Percentiles rank a stretch among this genome's conserved stretches.
Conservation (phyloP, 2,329 filamentous ascomycete species). For the Macroventuria anomochaeta region DNA sequence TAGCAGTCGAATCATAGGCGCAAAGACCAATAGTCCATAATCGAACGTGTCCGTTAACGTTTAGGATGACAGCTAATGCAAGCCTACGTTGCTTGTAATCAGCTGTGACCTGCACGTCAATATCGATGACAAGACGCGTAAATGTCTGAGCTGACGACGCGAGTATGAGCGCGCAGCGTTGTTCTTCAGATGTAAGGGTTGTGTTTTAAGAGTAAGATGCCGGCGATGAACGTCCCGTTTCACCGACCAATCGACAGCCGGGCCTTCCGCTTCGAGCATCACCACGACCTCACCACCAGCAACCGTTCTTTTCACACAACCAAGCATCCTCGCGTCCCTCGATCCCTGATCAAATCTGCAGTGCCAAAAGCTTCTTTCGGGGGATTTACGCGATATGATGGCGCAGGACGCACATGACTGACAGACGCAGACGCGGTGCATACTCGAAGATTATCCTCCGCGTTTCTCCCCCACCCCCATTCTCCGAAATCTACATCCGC, state of each 20-base stretch:
- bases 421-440: conserved; percentile 4
- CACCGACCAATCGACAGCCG: conserved; percentile 7
- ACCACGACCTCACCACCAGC: background rate
- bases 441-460: conserved; percentile 10
- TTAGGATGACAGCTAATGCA: too few relatives aligned
- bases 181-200: background rate
- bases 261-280: background rate
- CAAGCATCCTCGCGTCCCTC: background rate
- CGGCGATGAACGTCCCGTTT: background rate
- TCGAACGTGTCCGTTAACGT: too few relatives aligned
- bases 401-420: conserved; percentile 8
- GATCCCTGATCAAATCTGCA: conserved; percentile 2
- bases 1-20: too few relatives aligned
- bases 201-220: background rate
- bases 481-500: conserved; percentile 19
- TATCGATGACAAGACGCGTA: too few relatives aligned
- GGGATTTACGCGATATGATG: conserved; percentile 2
- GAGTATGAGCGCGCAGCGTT: background rate
- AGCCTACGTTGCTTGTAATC: too few relatives aligned
- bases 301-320: background rate
- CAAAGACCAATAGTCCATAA: too few relatives aligned
- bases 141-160: conserved; percentile 5
- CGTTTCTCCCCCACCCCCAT: conserved; percentile 26
- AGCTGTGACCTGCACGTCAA: too few relatives aligned
- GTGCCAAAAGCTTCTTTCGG: conserved; percentile 2